Base-by-base conservation (phyloP, 805 yeast species). In the Schwanniomyces vanrijiae region DNA sequence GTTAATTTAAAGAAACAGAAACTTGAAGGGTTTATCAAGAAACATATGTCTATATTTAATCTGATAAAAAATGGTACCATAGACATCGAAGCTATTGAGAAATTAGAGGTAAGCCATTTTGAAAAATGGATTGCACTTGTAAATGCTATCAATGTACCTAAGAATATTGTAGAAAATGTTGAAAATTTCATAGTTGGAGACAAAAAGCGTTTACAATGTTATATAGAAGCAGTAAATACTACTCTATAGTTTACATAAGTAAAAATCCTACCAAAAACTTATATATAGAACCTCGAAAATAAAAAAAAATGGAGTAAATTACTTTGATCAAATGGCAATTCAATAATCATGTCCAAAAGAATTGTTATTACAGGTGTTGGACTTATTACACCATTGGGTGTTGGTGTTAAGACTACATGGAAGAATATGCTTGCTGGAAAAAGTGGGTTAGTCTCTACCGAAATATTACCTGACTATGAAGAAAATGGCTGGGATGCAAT, bases 281-380 rank as follows among this genome's bases (percentile, higher is more conserved):
- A 20, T 37, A 37, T 37, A 20, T 19, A 37, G 39, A 20, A 19
- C 14, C 25, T 37, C 22, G 22, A 37, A 21, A 20, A 18, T 34
- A 34, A 20, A 37, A 20, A 37, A n/a, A 20, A 37, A 19, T 21
- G 39, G 39, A 37, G 25, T 20, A 18, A 16, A 3, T 18, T 14
- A 16, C 22, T 5, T 13, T 37, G 7, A 18, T 33, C 11, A 5
- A 10, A n/a, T 21, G 25, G 20, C 20, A 37, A 18, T 26, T 9
- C n/a, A 9, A 26, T 33, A 34, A 26, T 16, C 18, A 49, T 53
- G 54, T 44, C 55, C n/a, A 64, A 72, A 48, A 69, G 96, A 65
- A 96, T 92, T 0, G 97, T 92, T 0, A 85, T 92, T 1, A 94
- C 99, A 0, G 99, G 99, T 0, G 61, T 94, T 6, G 98, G 98